Evolutionary conservation across 2,329 filamentous ascomycete genomes (phyloP).

Genomic region (Sporothrix luriei): DNA sequence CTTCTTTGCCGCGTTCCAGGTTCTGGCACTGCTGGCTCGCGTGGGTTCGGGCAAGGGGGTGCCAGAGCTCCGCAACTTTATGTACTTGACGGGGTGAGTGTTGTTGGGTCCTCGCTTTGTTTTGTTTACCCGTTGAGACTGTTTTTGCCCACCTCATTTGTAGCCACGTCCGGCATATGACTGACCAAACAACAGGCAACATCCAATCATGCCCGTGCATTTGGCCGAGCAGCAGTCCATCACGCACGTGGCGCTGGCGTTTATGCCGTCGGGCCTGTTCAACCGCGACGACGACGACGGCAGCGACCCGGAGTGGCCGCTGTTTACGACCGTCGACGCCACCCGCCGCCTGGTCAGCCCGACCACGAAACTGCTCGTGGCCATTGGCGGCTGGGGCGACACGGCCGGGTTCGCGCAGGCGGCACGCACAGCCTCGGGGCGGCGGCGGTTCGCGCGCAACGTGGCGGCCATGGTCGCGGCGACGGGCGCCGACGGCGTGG

Average conservation of each 20-base stretch:
- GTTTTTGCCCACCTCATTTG: no score
- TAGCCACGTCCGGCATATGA: not conserved
- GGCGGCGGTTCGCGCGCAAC: constrained; percentile 64
- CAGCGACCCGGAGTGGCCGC: constrained; percentile 48
- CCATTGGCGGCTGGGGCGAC: constrained; percentile 76
- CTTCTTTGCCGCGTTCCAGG: constrained; percentile 20
- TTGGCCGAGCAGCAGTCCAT: constrained; percentile 47
- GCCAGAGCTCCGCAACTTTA: constrained; percentile 43
- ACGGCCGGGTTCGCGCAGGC: constrained; percentile 63
- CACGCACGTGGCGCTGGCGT: constrained; percentile 62
- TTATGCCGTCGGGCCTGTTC: constrained; percentile 58
- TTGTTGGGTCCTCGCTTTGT: no score
- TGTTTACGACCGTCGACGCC: constrained; percentile 56
- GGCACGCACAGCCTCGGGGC: constrained; percentile 54
- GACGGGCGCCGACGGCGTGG: constrained; percentile 66
- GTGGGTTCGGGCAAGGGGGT: not conserved
- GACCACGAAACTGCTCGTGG: constrained; percentile 66
- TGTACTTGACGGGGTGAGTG: constrained; percentile 56
- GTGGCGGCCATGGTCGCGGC: constrained; percentile 63
- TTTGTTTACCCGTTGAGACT: no score
- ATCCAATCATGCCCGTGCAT: constrained; percentile 47
- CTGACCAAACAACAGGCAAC: constrained; percentile 47
- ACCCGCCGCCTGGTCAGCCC: constrained; percentile 53
- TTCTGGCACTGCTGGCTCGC: constrained; percentile 14
- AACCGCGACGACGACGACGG: constrained; percentile 48